phyloP scores from a whole-genome alignment of 2,329 filamentous ascomycete genomes.

The Colletotrichum phormii region DNA sequence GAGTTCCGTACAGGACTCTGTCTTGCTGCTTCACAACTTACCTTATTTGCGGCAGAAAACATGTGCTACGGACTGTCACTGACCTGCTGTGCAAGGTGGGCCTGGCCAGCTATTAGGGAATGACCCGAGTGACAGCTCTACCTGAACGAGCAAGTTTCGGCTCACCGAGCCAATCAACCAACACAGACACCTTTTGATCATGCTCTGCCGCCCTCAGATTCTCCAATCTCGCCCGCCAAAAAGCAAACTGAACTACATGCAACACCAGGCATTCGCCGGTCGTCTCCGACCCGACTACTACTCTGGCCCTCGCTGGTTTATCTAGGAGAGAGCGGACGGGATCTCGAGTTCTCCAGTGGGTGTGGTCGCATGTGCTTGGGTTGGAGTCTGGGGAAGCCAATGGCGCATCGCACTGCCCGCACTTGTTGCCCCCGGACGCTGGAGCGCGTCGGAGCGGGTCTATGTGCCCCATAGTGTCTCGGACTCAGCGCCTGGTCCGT shows the following conservation, averaged over 20 bases:
- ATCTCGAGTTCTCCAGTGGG: slow-evolving; percentile 35
- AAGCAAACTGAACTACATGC: slow-evolving; percentile 6
- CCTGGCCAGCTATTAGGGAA: not conserved
- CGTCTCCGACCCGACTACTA: slow-evolving; percentile 36
- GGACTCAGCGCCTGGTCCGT: not conserved
- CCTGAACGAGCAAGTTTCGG: not conserved
- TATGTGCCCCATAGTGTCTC: not conserved
- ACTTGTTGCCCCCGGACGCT: too few relatives aligned
- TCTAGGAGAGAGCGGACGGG: slow-evolving; percentile 36
- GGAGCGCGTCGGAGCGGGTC: not conserved
- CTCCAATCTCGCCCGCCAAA: not conserved
- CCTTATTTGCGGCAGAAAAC: too few relatives aligned
- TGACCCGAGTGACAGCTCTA: not conserved
- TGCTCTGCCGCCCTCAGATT: not conserved
- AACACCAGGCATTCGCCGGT: slow-evolving; percentile 35
- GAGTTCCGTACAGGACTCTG: too few relatives aligned
- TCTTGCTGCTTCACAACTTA: too few relatives aligned
- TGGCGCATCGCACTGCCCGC: not conserved
- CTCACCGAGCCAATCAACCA: not conserved
- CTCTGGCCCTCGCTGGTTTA: slow-evolving; percentile 35
- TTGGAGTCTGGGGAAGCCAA: not conserved
- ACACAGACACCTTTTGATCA: not conserved
- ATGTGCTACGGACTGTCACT: too few relatives aligned
- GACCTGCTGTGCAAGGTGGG: too few relatives aligned
- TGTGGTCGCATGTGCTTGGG: slow-evolving; percentile 28